Percentiles rank a stretch among this genome's conserved stretches.
Evolutionary conservation across 257 asterid genomes (phyloP).

Genomic region (Lycium barbarum): DNA sequence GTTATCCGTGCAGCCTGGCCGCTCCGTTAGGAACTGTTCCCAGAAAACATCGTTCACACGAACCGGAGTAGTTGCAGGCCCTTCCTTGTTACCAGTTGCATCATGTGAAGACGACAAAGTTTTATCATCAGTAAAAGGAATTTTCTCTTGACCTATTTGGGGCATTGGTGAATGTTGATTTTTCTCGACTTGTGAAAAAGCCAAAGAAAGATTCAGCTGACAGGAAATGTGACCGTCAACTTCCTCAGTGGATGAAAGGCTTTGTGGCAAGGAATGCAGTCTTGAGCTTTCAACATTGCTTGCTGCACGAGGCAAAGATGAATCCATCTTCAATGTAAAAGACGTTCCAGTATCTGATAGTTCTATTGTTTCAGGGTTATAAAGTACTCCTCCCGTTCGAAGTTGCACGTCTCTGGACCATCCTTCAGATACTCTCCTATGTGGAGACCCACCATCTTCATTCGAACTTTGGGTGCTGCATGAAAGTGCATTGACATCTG

Average conservation of each 20-base stretch:
- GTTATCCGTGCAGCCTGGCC: constrained; percentile 80
- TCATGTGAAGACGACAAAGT: constrained; percentile 45
- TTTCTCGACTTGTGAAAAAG: constrained; percentile 63
- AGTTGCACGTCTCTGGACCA: constrained; percentile 55
- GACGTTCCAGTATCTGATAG: constrained; percentile 89
- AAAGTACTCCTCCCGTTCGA: constrained; percentile 46
- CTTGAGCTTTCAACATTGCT: constrained; percentile 50
- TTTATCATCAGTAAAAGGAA: constrained; percentile 38
- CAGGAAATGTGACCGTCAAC: constrained; percentile 67
- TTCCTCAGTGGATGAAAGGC: constrained; percentile 55
- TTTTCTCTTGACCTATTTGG: constrained; percentile 44
- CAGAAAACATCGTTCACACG: constrained; percentile 89
- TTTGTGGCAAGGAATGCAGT: constrained; percentile 50
- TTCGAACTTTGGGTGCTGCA: constrained; percentile 89
- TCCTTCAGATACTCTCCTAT: constrained; percentile 50
- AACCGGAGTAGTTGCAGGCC: constrained; percentile 44
- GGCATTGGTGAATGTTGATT: constrained; percentile 45
- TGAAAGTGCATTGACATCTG: constrained; percentile 72
- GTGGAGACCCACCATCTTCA: constrained; percentile 68
- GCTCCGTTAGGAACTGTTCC: constrained; percentile 92
- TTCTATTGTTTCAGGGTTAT: constrained; percentile 66
- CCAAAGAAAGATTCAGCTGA: constrained; percentile 79
- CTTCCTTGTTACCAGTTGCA: constrained; percentile 46
- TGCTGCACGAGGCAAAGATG: constrained; percentile 48
- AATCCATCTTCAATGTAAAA: constrained; percentile 58